A percentile compares a stretch with the other conserved stretches of the same genome.
Conservation (phyloP, 2,329 filamentous ascomycete species). For the Massarina eburnea region DNA sequence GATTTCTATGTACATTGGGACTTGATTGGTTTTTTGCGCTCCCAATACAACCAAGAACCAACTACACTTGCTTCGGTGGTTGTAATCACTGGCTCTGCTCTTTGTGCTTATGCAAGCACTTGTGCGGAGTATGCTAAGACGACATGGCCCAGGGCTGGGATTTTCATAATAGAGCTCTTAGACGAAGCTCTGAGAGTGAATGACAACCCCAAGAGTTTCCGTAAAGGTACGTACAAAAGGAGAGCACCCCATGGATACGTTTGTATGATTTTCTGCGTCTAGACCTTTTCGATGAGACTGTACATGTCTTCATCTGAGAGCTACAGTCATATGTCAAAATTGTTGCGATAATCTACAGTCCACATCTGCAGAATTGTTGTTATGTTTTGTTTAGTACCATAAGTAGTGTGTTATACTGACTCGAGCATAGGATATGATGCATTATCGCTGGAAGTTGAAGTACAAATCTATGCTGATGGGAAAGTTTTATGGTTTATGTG, state of each 20-base stretch:
- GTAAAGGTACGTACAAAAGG: background rate
- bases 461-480: background rate
- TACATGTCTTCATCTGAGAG: background rate
- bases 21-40: slow-evolving; percentile 6
- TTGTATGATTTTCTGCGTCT: background rate
- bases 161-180: slow-evolving; percentile 5
- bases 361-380: too few species aligned
- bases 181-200: background rate
- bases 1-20: slow-evolving; percentile 7
- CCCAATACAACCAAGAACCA: slow-evolving; percentile 9
- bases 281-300: background rate
- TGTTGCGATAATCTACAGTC: background rate
- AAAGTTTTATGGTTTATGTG: background rate
- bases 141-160: slow-evolving; percentile 13
- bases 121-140: slow-evolving; percentile 12
- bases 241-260: too few species aligned
- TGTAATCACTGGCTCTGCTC: slow-evolving; percentile 11
- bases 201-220: background rate
- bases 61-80: slow-evolving; percentile 10
- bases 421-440: background rate
- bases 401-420: background rate
- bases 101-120: slow-evolving; percentile 18
- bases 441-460: background rate
- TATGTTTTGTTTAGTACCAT: too few species aligned
- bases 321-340: background rate